phyloP scores from a whole-genome alignment of 2,329 filamentous ascomycete species.

The Monosporascus sp. region DNA sequence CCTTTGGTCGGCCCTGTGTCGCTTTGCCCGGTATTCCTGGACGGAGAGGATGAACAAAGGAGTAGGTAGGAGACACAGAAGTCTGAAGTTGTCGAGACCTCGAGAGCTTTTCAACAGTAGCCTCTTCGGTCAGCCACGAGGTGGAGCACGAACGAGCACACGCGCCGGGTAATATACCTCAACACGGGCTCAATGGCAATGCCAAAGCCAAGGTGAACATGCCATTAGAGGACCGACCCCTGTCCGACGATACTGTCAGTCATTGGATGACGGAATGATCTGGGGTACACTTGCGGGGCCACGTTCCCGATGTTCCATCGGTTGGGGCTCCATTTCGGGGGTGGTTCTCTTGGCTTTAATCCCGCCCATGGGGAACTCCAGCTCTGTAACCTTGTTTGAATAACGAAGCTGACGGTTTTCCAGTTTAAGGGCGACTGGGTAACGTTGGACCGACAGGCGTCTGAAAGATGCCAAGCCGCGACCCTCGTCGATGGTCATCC shows the following conservation, averaged over 20 bases:
- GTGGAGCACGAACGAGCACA: neutral
- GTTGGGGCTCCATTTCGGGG: neutral
- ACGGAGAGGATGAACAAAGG: no score
- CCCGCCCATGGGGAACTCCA: neutral
- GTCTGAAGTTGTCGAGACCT: neutral
- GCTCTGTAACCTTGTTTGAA: no score
- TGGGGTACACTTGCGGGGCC: neutral
- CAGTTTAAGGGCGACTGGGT: neutral
- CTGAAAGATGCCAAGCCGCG: no score
- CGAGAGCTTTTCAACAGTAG: neutral
- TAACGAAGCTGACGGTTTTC: neutral
- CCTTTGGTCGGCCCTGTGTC: no score
- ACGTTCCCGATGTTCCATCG: neutral
- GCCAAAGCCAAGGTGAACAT: neutral
- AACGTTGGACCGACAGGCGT: no score
- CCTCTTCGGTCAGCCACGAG: neutral
- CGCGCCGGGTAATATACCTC: slow-evolving; percentile 7
- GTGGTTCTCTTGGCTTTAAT: neutral
- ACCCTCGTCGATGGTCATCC: no score
- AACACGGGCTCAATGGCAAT: neutral
- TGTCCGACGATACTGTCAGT: slow-evolving; percentile 1
- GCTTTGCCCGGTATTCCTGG: neutral
- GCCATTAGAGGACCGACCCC: neutral
- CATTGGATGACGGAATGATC: slow-evolving; percentile 1
- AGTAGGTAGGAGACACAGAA: no score